A percentile compares a stretch with the other conserved stretches of the same genome.
Conservation (phyloP, 768 basidiomycete species). For the Boletus rex-veris region DNA sequence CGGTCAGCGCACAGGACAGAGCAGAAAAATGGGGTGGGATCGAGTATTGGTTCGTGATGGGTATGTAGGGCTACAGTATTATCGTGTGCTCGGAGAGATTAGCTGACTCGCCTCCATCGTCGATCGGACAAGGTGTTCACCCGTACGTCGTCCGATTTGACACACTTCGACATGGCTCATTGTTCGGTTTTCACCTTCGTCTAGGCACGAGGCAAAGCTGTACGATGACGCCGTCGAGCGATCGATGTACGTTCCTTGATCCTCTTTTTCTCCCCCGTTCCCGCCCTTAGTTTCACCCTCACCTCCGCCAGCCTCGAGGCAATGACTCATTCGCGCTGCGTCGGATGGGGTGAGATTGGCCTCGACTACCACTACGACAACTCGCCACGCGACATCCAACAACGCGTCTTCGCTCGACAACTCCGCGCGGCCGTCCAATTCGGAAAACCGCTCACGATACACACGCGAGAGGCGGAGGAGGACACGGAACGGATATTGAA, state of each 20-base stretch:
- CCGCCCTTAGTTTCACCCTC: background rate
- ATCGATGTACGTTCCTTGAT: conserved; percentile 49
- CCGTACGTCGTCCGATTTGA: background rate
- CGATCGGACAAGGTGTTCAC: background rate
- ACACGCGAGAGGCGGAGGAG: conserved; percentile 81
- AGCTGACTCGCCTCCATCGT: too few relatives aligned
- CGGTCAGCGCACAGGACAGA: conserved; percentile 44
- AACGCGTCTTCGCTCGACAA: conserved; percentile 62
- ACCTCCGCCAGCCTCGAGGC: conserved; percentile 55
- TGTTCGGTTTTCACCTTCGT: background rate
- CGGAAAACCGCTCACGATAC: conserved; percentile 78
- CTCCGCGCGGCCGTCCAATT: conserved; percentile 63
- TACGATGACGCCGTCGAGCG: conserved; percentile 69
- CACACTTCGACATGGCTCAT: background rate
- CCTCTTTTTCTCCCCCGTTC: background rate
- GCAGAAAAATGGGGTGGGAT: conserved; percentile 59
- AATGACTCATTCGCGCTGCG: conserved; percentile 76
- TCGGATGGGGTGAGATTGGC: conserved; percentile 88
- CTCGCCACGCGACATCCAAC: conserved; percentile 69
- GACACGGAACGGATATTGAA: conserved; percentile 80
- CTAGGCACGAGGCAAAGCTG: conserved; percentile 65
- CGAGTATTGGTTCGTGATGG: conserved; percentile 83
- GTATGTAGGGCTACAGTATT: conserved; percentile 30
- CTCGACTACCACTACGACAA: conserved; percentile 83
- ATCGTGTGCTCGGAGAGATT: too few relatives aligned